Base-by-base conservation (phyloP, 176 grass and related monocot genomes). In the Otatea glauca region DNA sequence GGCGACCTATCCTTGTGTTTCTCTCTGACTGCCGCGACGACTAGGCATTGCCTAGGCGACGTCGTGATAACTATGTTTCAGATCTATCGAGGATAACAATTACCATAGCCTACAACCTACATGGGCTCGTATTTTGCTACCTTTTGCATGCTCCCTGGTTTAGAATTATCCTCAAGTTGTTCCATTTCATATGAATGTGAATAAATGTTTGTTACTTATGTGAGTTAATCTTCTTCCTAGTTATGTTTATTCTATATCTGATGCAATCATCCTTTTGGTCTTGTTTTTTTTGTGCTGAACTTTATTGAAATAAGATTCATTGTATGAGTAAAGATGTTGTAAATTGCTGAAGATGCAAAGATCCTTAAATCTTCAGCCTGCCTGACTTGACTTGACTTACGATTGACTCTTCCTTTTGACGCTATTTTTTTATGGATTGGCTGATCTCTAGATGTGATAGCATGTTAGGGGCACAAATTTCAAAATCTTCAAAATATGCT, bases 401-500 rank as follows among this genome's bases (percentile, higher is more conserved):
- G 1, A 15, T 64, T 6, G 20, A 6, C 61, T 32, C 13, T 64
- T 32, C 61, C 61, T 64, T 64, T 64, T 64, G 25, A 5, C 0
- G 12, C 27, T 21, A 55, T 75, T 75, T 75, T 55, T 55, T 75
- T 1, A 75, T 75, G 49, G 17, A 54, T 75, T 2, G 6, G 7
- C 53, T 42, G 35, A 42, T 42, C 53, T 60, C 74, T 42, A 42
- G 53, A 76, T 59, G 20, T 41, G 17, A 75, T 58, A 75, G 17
- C 51, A 58, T 56, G 48, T 74, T 51, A 21, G 25, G 23, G 71
- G 11, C 27, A 53, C 32, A 53, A 53, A 54, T 27, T 39, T 14
- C 70, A 66, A 14, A 35, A 80, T 79, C 18, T 65, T 55, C 7
- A 81, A 41, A 86, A 73, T 61, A 79, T 15, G 32, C 16, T 73